A percentile compares a stretch with the other conserved stretches of the same genome.
Evolutionary conservation across 2,329 filamentous ascomycete genomes (phyloP).

Genomic region (Paramyrothecium roridum): DNA sequence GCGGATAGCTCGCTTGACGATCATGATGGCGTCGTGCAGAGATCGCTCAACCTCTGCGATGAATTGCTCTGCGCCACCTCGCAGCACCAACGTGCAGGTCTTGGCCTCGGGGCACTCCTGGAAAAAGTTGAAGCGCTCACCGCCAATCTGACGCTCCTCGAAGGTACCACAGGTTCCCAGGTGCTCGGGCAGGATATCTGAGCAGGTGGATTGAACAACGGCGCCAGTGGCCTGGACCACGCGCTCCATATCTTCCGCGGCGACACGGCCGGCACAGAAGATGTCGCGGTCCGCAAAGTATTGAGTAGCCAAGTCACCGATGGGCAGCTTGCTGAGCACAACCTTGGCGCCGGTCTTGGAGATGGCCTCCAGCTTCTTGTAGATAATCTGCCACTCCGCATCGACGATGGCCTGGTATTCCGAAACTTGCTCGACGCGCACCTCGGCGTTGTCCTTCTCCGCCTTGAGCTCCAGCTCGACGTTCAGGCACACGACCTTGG

Average conservation of each 20-base stretch:
- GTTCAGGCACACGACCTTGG: conserved; percentile 95
- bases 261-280: conserved; percentile 94
- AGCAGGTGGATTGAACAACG: conserved; percentile 91
- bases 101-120: conserved; percentile 92
- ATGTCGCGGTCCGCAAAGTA: conserved; percentile 97
- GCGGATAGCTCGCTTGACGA: conserved; percentile 96
- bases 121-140: conserved; percentile 98
- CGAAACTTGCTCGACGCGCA: conserved; percentile 95
- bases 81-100: conserved; percentile 93
- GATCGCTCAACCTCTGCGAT: conserved; percentile 98
- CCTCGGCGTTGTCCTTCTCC: conserved; percentile 98
- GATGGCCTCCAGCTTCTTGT: conserved; percentile 95
- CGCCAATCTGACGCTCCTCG: conserved; percentile 95
- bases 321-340: conserved; percentile 93
- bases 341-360: conserved; percentile 96
- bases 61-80: conserved; percentile 97
- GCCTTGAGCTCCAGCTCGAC: conserved; percentile 98
- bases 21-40: conserved; percentile 99
- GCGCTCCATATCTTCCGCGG: conserved; percentile 89
- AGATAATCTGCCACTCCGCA: conserved; percentile 99
- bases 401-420: conserved; percentile 99
- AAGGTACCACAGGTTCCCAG: conserved; percentile 87
- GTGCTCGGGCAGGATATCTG: conserved; percentile 85
- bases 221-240: conserved; percentile 94
- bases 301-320: conserved; percentile 95